Conservation (phyloP, 2,329 filamentous ascomycete species). For the Nannizziopsis barbatae region DNA sequence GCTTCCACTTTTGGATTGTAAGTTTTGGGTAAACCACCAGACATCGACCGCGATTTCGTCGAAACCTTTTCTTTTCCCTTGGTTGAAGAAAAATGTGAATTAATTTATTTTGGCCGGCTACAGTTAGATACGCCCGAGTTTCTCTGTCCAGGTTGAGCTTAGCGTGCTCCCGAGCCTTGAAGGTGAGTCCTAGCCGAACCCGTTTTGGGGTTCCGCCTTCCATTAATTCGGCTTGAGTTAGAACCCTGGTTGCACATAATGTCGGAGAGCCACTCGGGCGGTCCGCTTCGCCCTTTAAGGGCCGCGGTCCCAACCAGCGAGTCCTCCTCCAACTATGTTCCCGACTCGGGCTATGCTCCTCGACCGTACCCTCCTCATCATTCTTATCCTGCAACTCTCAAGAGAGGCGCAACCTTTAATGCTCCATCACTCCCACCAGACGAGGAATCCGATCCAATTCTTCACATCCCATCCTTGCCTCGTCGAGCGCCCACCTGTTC, state of each 20-base stretch:
- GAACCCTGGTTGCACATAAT: constrained; percentile 20
- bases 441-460: constrained; percentile 32
- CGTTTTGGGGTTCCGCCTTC: not conserved
- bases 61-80: too few relatives aligned
- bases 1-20: too few relatives aligned
- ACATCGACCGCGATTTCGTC: too few relatives aligned
- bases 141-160: not conserved
- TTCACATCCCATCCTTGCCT: constrained; percentile 42
- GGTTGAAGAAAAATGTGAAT: too few relatives aligned
- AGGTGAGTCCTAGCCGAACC: constrained; percentile 6
- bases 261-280: constrained; percentile 20
- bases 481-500: constrained; percentile 53
- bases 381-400: constrained; percentile 45
- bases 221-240: constrained; percentile 10
- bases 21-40: too few relatives aligned
- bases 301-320: constrained; percentile 21
- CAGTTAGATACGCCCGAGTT: too few relatives aligned
- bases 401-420: constrained; percentile 58
- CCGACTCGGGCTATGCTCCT: constrained; percentile 19
- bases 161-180: not conserved
- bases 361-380: constrained; percentile 18
- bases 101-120: too few relatives aligned
- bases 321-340: constrained; percentile 17
- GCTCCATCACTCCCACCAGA: constrained; percentile 32
- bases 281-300: constrained; percentile 29